These are phyloP conservation scores for Forsythia viridissima DNA, from an alignment of 257 asterid species.

Conservation along the genomic window DNA sequence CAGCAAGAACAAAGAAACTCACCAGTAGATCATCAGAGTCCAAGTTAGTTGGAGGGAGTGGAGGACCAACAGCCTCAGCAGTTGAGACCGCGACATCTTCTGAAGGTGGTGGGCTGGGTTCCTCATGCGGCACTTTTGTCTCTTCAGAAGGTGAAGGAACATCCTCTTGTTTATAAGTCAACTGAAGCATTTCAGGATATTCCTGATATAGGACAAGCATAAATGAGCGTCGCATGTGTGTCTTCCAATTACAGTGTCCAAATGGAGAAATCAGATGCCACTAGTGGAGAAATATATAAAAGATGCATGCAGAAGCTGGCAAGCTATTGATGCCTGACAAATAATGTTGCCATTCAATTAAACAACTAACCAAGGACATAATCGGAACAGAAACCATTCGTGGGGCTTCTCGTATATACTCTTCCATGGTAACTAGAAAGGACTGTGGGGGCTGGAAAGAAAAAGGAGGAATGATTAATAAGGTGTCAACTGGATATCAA, in stretches of 20 bases:
- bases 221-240: slow-evolving; percentile 14
- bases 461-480: background rate
- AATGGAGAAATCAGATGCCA: background rate
- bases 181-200: slow-evolving; percentile 91
- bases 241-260: background rate
- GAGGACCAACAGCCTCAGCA: slow-evolving; percentile 44
- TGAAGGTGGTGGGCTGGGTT: slow-evolving; percentile 46
- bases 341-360: background rate
- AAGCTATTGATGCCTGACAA: background rate
- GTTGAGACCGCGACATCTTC: slow-evolving; percentile 48
- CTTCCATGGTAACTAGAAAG: slow-evolving; percentile 60
- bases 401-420: slow-evolving; percentile 57
- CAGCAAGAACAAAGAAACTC: slow-evolving; percentile 14
- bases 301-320: background rate
- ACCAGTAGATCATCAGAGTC: slow-evolving; percentile 89
- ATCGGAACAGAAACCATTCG: slow-evolving; percentile 51
- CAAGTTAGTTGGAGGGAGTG: slow-evolving; percentile 49
- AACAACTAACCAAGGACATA: slow-evolving; percentile 41
- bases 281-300: background rate
- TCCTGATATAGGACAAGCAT: slow-evolving; percentile 51
- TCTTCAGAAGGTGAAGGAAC: slow-evolving; percentile 67
- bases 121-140: slow-evolving; percentile 43
- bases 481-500: slow-evolving; percentile 11
- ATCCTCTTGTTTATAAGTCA: slow-evolving; percentile 92
- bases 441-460: slow-evolving; percentile 56